phyloP scores from a whole-genome alignment of 257 asterid genomes.

The Solanum appendiculatum region DNA sequence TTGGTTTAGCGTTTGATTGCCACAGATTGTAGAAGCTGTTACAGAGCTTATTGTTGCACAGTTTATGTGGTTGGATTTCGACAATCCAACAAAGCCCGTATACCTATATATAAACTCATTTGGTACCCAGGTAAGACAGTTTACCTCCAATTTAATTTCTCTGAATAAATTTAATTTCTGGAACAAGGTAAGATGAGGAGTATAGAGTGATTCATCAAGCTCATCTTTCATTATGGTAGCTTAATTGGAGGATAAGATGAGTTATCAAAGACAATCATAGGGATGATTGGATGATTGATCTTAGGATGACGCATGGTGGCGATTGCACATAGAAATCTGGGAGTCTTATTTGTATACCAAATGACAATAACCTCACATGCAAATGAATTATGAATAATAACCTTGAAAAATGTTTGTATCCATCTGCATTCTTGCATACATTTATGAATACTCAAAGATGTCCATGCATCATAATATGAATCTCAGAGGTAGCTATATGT shows the following conservation, averaged over 20 bases:
- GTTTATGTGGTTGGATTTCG: conserved; percentile 82
- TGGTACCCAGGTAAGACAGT: conserved; percentile 69
- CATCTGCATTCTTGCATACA: not conserved
- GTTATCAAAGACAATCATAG: not conserved
- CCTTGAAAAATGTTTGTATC: not conserved
- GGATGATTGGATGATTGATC: not conserved
- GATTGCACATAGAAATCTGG: not conserved
- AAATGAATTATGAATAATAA: not conserved
- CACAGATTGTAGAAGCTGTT: conserved; percentile 85
- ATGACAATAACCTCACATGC: not conserved
- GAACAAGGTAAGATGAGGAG: not conserved
- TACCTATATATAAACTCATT: conserved; percentile 82
- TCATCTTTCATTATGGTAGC: not conserved
- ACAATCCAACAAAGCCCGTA: conserved; percentile 66
- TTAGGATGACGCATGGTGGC: not conserved
- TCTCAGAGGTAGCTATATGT: not conserved
- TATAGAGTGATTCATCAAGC: not conserved
- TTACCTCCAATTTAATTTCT: not conserved
- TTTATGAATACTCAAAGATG: not conserved
- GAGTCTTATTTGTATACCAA: not conserved
- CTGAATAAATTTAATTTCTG: not conserved
- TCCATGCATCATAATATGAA: not conserved
- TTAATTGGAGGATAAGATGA: not conserved
- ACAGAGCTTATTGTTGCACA: conserved; percentile 86
- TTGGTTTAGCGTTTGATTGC: conserved; percentile 1